Evolutionary conservation across 805 yeast genomes (phyloP).

Genomic region (Ogataea ganodermae): DNA sequence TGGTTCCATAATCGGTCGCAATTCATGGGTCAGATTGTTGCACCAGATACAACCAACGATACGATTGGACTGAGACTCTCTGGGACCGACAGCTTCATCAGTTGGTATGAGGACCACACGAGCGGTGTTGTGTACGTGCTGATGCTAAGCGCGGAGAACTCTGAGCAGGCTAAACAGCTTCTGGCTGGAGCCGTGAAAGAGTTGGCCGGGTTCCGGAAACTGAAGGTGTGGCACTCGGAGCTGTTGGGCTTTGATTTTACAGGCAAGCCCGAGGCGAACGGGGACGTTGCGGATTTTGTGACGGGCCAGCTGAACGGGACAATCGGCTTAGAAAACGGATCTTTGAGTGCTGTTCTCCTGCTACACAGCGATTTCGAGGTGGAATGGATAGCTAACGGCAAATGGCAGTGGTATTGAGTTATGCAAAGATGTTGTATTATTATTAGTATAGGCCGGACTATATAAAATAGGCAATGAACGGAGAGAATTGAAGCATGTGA

Average conservation of each 20-base stretch:
- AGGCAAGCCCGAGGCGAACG: background rate
- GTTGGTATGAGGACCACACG: conserved; percentile 45
- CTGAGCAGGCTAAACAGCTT: conserved; percentile 15
- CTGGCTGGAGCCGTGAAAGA: conserved; percentile 17
- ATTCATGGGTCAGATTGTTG: conserved; percentile 13
- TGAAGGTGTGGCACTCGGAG: conserved; percentile 32
- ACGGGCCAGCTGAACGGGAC: conserved; percentile 17
- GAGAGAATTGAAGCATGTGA: background rate
- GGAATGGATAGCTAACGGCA: conserved; percentile 31
- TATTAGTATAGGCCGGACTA: background rate
- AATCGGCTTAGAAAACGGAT: conserved; percentile 20
- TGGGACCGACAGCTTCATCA: conserved; percentile 34
- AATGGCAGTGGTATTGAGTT: conserved; percentile 31
- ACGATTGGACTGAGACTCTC: conserved; percentile 16
- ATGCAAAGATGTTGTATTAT: background rate
- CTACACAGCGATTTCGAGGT: conserved; percentile 14
- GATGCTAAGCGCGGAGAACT: conserved; percentile 21
- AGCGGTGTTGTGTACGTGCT: conserved; percentile 18
- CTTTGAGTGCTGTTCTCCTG: conserved; percentile 25
- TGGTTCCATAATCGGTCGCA: conserved; percentile 46
- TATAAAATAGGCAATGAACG: background rate
- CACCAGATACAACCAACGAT: conserved; percentile 6
- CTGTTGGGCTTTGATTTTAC: conserved; percentile 9
- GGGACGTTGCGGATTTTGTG: conserved; percentile 14
- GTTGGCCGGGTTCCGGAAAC: conserved; percentile 14